Conservation (phyloP, 2,329 filamentous ascomycete genomes). For the Fusarium succisae region DNA sequence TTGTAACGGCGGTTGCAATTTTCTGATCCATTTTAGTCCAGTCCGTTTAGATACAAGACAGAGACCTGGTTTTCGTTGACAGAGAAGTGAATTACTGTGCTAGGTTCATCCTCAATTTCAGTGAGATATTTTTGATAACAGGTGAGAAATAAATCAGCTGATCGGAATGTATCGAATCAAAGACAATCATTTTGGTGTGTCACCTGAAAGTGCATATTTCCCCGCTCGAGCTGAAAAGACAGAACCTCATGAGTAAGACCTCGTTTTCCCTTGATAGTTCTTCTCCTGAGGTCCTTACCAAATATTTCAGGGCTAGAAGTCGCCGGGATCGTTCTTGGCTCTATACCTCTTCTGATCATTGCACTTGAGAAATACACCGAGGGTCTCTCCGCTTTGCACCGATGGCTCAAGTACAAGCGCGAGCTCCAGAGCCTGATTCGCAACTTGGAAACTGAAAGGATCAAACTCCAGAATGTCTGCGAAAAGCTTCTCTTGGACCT, state of each 20-base stretch:
- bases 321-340: not conserved
- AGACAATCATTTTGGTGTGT: not conserved
- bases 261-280: not conserved
- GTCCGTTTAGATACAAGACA: not conserved
- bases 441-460: constrained; percentile 2
- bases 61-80: not conserved
- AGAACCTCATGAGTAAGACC: not conserved
- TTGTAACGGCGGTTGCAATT: not conserved
- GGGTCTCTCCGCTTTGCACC: not conserved
- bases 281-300: not conserved
- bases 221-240: not conserved
- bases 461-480: constrained; percentile 14
- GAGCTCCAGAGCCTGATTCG: constrained; percentile 2
- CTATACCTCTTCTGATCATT: not conserved
- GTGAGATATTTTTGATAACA: not conserved
- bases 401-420: not conserved
- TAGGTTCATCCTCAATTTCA: not conserved
- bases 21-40: not conserved
- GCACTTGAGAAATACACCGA: constrained; percentile 3
- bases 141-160: not conserved
- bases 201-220: not conserved
- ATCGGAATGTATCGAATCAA: not conserved
- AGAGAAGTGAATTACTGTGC: not conserved
- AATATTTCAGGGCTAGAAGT: constrained; percentile 20
- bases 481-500: constrained; percentile 10